Conservation (phyloP, 1,139 yeast species). For the Yamadazyma dendronema region DNA sequence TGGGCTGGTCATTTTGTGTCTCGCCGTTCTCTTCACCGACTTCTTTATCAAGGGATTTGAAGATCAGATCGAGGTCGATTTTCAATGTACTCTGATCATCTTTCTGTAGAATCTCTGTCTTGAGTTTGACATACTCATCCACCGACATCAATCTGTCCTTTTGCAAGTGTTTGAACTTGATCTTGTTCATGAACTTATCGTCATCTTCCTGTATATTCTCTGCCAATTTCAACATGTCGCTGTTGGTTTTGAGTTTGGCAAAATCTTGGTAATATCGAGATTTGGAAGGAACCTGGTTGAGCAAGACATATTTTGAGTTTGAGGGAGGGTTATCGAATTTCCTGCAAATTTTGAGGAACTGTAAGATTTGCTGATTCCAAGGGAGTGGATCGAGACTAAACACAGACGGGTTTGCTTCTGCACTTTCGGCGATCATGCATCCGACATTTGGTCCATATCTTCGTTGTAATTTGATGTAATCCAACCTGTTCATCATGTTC, state of each 20-base stretch:
- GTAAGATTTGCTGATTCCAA: constrained; percentile 53
- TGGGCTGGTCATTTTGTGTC: not conserved
- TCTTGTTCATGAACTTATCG: constrained; percentile 23
- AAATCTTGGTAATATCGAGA: constrained; percentile 57
- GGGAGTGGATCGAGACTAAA: constrained; percentile 51
- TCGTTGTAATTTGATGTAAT: constrained; percentile 52
- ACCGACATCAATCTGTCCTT: constrained; percentile 25
- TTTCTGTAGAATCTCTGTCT: constrained; percentile 7
- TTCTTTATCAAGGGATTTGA: too few species aligned
- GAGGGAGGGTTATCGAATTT: constrained; percentile 60
- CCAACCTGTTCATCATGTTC: constrained; percentile 55
- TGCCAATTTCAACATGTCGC: constrained; percentile 43
- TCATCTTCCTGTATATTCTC: constrained; percentile 25
- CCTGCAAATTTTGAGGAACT: constrained; percentile 55
- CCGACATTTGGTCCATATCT: constrained; percentile 58
- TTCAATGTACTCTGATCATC: not conserved
- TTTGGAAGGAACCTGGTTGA: constrained; percentile 80
- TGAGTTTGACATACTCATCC: constrained; percentile 19
- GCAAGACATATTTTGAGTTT: constrained; percentile 77
- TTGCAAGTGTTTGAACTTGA: constrained; percentile 35
- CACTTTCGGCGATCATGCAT: constrained; percentile 91
- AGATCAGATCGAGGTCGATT: not conserved
- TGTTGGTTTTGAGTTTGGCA: constrained; percentile 54
- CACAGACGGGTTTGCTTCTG: constrained; percentile 83
- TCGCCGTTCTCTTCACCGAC: too few species aligned